These are phyloP conservation scores for Saccharomycopsis hybrid DNA, from an alignment of 1,139 yeast genomes.

Conservation along the genomic window DNA sequence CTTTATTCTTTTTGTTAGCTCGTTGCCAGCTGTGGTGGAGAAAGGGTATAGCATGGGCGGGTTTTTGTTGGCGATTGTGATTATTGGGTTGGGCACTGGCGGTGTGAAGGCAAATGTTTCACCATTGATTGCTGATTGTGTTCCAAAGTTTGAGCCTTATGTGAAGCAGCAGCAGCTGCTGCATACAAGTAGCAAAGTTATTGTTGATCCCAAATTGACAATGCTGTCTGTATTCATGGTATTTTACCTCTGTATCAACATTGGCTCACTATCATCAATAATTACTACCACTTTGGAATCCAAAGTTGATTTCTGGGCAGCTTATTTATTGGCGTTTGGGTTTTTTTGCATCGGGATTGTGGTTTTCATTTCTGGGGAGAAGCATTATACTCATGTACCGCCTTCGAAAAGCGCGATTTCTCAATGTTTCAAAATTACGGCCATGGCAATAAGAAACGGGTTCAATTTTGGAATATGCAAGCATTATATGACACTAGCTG, in stretches of 20 bases:
- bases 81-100: conserved; percentile 46
- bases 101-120: conserved; percentile 46
- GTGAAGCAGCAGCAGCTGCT: too few relatives aligned
- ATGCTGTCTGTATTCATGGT: conserved; percentile 56
- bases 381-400: conserved; percentile 52
- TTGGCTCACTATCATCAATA: conserved; percentile 60
- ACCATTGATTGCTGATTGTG: conserved; percentile 47
- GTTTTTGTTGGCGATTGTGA: conserved; percentile 35
- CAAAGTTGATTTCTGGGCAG: conserved; percentile 69
- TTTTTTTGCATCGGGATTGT: conserved; percentile 57
- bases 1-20: conserved; percentile 39
- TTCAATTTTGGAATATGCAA: too few relatives aligned
- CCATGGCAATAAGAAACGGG: conserved; percentile 34
- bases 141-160: conserved; percentile 31
- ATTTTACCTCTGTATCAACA: conserved; percentile 61
- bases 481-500: too few relatives aligned
- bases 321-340: conserved; percentile 62
- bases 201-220: conserved; percentile 56
- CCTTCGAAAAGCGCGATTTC: conserved; percentile 59
- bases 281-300: conserved; percentile 57
- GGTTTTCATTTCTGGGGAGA: conserved; percentile 50
- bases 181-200: conserved; percentile 50
- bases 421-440: conserved; percentile 44
- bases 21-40: conserved; percentile 36
- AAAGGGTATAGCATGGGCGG: conserved; percentile 42